phyloP scores from a whole-genome alignment of 768 basidiomycete species.

The Leucocoprinus sp. region DNA sequence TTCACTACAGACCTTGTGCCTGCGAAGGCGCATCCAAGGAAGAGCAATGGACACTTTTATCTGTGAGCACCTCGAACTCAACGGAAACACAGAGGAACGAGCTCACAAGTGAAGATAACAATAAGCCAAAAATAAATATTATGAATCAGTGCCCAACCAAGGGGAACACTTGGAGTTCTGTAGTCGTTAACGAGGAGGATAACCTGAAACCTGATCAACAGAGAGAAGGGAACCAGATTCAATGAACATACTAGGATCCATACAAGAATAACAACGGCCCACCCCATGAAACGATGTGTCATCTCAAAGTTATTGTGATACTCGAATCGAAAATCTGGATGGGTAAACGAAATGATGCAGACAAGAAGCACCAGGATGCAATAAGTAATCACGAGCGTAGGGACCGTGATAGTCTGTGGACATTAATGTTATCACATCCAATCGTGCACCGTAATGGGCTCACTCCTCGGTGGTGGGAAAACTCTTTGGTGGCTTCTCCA shows the following conservation, averaged over 20 bases:
- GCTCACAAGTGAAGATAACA: conserved; percentile 20
- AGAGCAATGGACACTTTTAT: conserved; percentile 34
- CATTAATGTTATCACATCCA: background rate
- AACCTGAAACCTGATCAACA: conserved; percentile 1
- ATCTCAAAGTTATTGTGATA: conserved; percentile 49
- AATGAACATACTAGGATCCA: conserved; percentile 6
- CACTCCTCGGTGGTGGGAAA: conserved; percentile 17
- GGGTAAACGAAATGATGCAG: conserved; percentile 40
- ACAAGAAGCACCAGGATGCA: conserved; percentile 38
- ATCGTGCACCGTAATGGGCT: conserved; percentile 28
- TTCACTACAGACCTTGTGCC: conserved; percentile 39
- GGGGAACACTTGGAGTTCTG: conserved; percentile 22
- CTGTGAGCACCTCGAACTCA: too few relatives aligned
- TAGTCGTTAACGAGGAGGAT: conserved; percentile 20
- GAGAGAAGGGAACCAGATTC: background rate
- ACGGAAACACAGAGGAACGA: conserved; percentile 15
- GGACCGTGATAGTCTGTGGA: conserved; percentile 10
- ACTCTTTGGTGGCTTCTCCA: conserved; percentile 31
- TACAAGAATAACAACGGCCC: conserved; percentile 5
- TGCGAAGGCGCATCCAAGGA: conserved; percentile 45
- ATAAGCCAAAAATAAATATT: conserved; percentile 43
- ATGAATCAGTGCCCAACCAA: conserved; percentile 35
- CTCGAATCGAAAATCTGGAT: conserved; percentile 35
- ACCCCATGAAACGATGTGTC: conserved; percentile 44
- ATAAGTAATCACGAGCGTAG: conserved; percentile 22